Percentiles rank a stretch among this genome's conserved stretches.
These are phyloP conservation scores for Mycena alexandri DNA, from an alignment of 768 basidiomycete genomes.

Conservation along the genomic window DNA sequence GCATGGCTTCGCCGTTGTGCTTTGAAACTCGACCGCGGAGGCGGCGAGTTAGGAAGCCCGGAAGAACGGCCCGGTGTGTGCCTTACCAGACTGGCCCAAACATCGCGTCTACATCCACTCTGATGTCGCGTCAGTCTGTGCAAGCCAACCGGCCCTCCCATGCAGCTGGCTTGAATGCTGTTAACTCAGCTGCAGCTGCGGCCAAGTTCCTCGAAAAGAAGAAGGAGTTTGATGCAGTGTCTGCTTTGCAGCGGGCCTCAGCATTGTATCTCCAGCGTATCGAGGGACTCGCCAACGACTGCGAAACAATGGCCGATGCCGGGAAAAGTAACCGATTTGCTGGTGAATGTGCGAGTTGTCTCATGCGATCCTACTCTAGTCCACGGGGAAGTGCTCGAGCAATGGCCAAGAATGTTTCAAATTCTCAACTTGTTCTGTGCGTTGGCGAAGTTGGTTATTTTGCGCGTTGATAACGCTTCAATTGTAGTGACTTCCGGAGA, in stretches of 20 bases:
- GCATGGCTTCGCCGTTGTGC: constrained; percentile 5
- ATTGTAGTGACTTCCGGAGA: constrained; percentile 64
- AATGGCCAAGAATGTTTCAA: constrained; percentile 88
- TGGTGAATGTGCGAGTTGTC: too few relatives aligned
- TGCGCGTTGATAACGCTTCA: neutral
- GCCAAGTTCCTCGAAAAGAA: constrained; percentile 81
- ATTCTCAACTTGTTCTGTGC: constrained; percentile 77
- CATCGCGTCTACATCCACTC: constrained; percentile 19
- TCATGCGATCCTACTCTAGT: constrained; percentile 53
- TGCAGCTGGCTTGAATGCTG: constrained; percentile 51
- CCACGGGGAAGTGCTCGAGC: constrained; percentile 81
- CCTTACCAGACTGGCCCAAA: neutral
- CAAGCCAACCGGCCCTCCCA: constrained; percentile 66
- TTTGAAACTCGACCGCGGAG: constrained; percentile 32
- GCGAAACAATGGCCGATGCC: constrained; percentile 82
- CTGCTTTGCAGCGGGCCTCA: constrained; percentile 76
- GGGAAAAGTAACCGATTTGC: constrained; percentile 65
- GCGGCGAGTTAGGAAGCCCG: neutral
- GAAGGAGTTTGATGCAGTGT: constrained; percentile 83
- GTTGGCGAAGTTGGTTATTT: constrained; percentile 40
- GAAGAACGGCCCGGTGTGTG: constrained; percentile 25
- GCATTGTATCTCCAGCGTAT: constrained; percentile 75
- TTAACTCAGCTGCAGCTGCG: constrained; percentile 60
- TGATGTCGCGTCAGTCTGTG: constrained; percentile 63
- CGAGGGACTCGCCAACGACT: constrained; percentile 77